Percentiles rank a stretch among this genome's conserved stretches.
These are phyloP conservation scores for Aspergillus novoparasiticus DNA, from an alignment of 2,329 filamentous ascomycete species.

Conservation along the genomic window DNA sequence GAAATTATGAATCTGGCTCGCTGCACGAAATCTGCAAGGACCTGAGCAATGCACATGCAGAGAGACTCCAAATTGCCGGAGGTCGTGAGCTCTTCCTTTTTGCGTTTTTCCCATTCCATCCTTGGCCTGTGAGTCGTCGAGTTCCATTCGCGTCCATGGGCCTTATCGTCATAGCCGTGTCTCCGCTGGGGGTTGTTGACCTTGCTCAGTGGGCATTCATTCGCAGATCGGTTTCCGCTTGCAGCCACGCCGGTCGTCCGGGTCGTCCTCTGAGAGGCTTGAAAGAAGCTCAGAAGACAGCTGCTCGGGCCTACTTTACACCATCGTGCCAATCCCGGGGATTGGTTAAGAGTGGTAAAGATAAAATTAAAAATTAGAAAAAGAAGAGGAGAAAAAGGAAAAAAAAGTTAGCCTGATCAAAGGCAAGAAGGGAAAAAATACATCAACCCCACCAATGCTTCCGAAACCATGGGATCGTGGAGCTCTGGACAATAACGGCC, in stretches of 20 bases:
- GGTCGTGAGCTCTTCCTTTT: slow-evolving; percentile 15
- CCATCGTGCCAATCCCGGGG: not conserved
- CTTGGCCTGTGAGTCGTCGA: slow-evolving; percentile 36
- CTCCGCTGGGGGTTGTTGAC: slow-evolving; percentile 18
- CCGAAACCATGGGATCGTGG: slow-evolving; percentile 3
- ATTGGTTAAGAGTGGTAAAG: not conserved
- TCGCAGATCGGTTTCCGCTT: slow-evolving; percentile 28
- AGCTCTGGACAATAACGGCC: slow-evolving; percentile 1
- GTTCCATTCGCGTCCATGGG: slow-evolving; percentile 25
- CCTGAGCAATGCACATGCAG: slow-evolving; percentile 21
- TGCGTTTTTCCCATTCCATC: slow-evolving; percentile 7
- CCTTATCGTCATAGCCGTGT: slow-evolving; percentile 26
- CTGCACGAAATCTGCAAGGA: slow-evolving; percentile 35
- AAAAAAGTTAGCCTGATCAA: slow-evolving; percentile 1
- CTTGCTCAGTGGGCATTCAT: slow-evolving; percentile 14
- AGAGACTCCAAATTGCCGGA: slow-evolving; percentile 1
- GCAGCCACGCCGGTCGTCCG: slow-evolving; percentile 23
- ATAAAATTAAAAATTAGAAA: not conserved
- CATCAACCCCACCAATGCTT: slow-evolving; percentile 1
- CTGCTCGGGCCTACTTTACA: not conserved
- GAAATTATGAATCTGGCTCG: not conserved
- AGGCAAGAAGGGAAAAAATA: not conserved
- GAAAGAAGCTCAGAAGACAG: slow-evolving; percentile 1
- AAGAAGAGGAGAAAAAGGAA: slow-evolving; percentile 9
- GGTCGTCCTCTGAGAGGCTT: slow-evolving; percentile 12